Conservation (phyloP, 2,329 filamentous ascomycete genomes). For the Ceratocystiopsis minuta region DNA sequence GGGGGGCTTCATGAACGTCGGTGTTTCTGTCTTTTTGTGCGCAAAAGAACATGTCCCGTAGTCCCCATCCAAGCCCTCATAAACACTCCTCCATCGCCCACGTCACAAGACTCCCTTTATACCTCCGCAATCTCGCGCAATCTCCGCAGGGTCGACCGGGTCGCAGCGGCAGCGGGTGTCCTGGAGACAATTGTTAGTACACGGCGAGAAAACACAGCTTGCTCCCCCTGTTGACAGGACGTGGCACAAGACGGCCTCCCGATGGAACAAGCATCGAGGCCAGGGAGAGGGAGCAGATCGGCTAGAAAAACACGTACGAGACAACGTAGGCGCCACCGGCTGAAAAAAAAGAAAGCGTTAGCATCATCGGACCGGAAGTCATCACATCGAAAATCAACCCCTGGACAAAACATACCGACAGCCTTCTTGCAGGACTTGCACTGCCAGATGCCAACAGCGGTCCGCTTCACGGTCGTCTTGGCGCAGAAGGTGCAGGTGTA, state of each 20-base stretch:
- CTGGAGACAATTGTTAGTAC: slow-evolving; percentile 24
- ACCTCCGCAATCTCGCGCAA: slow-evolving; percentile 95
- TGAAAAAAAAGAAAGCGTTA: background rate
- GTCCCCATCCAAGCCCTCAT: no score
- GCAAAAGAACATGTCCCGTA: no score
- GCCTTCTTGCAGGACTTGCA: slow-evolving; percentile 93
- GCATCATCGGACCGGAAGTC: background rate
- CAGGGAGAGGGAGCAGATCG: no score
- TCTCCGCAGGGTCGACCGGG: slow-evolving; percentile 90
- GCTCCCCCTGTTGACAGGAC: background rate
- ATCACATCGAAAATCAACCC: no score
- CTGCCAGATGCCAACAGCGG: slow-evolving; percentile 51
- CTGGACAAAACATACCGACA: slow-evolving; percentile 28
- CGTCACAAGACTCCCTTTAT: slow-evolving; percentile 28
- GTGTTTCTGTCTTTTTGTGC: no score
- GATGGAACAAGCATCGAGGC: background rate
- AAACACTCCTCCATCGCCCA: background rate
- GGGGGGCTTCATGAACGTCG: no score
- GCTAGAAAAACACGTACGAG: slow-evolving; percentile 63
- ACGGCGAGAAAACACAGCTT: no score
- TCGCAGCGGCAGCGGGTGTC: slow-evolving; percentile 82
- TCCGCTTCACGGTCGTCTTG: slow-evolving; percentile 80
- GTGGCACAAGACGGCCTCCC: no score
- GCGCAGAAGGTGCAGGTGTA: slow-evolving; percentile 98
- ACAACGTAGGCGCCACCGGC: slow-evolving; percentile 85